Evolutionary conservation across 139 green algal species (phyloP), one percentile per base, ranked within the genome.

Genomic region (Haematococcus sp.): DNA sequence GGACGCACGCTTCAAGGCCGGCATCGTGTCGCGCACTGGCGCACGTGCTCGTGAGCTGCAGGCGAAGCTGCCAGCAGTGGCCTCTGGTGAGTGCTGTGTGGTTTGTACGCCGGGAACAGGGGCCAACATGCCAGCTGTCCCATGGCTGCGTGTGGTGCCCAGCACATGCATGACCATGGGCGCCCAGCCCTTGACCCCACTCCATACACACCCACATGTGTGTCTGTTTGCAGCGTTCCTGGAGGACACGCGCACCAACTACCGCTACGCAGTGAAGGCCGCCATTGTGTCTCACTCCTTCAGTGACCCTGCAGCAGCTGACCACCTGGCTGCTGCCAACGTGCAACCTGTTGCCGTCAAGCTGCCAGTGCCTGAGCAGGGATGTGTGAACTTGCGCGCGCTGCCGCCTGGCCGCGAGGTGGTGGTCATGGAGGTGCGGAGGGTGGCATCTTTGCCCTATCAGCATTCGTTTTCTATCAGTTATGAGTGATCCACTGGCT

Each of bases 231-330:
- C 72, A 76, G 73, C 46, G 28, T 58, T 80, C 73, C 69, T 84
- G 34, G 74, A 79, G 66, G 74, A 81, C 27, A 70, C 77, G 60
- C 73, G 69, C 25, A 28, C n/a, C 44, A 71, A 86, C 58, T 93
- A 88, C 78, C 66, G 81, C 63, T 80, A 77, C 66, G 86, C 89
- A 9, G 86, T 94, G 20, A 91, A 91, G 64, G 63, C 77, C 17
- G 79, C 79, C 35, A 86, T 94, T 33, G 81, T 92, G 33, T 74
- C 90, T 44, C 63, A 82, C 28, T 73, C 82, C 70, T 90, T 91
- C 68, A 46, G 34, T 0, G 68, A 79, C 20, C 63, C 77, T 15
- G 83, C 83, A 17, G 77, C 76, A 2, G 20, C 51, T 2, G 76
- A 79, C 40, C 80, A 84, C 69, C 61, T 89, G 44, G 49, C 76